Base-by-base conservation (phyloP, 257 asterid genomes). In the Linaria vulgaris region DNA sequence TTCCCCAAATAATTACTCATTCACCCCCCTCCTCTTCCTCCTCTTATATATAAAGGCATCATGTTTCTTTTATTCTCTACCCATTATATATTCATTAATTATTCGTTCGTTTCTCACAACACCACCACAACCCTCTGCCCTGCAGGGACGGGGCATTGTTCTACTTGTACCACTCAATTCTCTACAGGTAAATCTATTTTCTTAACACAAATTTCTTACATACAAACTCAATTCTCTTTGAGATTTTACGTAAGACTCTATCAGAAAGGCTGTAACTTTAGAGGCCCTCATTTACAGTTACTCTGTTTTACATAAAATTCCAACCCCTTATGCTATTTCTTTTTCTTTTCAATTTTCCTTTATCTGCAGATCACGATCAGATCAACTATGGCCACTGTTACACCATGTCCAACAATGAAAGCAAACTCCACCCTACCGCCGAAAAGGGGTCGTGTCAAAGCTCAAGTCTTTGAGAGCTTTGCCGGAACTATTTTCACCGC, bases 371-470 rank as follows among this genome's bases (percentile, higher is more conserved):
- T 34, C 41, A 34, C 41, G 5, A 8, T 2, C 6, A 3, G 6
- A 3, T 30, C 37, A 34, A 39, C 12, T 12, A 77, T 78, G 78
- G 69, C 65, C 2, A 44, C 70, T 58, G 12, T 68, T 22, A 51
- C 75, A 30, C 7, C 63, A 9, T 61, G 17, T 17, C 61, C 75
- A 43, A 61, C 50, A 0, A 56, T 14, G 59, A 72, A n/a, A 25
- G 39, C 14, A 2, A 43, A 38, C 53, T 0, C 68, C 37, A 27
- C 3, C 55, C 8, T 68, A 41, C 74, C 78, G 47, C 89, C 77
- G 12, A 69, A 59, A 53, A 71, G 91, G 23, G 95, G 95, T 57
- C 71, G 68, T 16, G 79, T 87, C 72, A 84, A 71, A 55, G 88
- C 84, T 61, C 86, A 73, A 37, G 76, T 87, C 21, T 85, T 80